Conservation (phyloP, 768 basidiomycete species). For the Steccherinum ochraceum region DNA sequence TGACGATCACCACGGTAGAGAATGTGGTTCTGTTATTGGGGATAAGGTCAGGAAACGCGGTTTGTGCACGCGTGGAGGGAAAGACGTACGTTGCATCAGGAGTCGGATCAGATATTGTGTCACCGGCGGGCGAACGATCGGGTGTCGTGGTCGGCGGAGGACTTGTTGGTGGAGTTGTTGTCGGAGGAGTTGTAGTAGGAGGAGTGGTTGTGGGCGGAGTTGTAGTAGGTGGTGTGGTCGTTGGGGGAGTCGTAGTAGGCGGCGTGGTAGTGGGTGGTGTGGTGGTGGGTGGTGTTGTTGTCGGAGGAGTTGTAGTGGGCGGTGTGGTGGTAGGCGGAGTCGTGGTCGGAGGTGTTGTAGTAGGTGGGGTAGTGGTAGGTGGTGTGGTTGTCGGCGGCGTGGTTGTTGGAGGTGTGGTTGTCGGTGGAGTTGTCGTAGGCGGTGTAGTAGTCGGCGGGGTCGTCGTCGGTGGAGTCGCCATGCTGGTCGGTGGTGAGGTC, state of each 20-base stretch:
- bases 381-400: constrained; percentile 6
- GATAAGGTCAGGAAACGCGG: not conserved
- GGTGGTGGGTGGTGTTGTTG: constrained; percentile 11
- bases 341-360: constrained; percentile 9
- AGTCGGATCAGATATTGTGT: not conserved
- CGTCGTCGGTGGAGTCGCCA: not conserved
- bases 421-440: constrained; percentile 9
- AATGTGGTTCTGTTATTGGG: constrained; percentile 45
- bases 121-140: constrained; percentile 12
- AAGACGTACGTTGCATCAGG: constrained; percentile 1
- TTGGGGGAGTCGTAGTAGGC: not conserved
- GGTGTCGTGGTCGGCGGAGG: constrained; percentile 5
- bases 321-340: constrained; percentile 3
- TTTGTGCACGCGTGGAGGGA: not conserved
- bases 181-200: not conserved
- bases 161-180: constrained; percentile 8
- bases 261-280: constrained; percentile 15
- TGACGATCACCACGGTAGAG: constrained; percentile 48
- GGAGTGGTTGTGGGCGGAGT: constrained; percentile 4
- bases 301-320: not conserved
- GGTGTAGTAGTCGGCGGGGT: constrained; percentile 10
- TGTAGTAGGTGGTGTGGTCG: constrained; percentile 9
- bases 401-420: constrained; percentile 4
- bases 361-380: constrained; percentile 7
- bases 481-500: constrained; percentile 1